Evolutionary conservation across 768 basidiomycete genomes (phyloP).

Genomic region (Mycena floridula): DNA sequence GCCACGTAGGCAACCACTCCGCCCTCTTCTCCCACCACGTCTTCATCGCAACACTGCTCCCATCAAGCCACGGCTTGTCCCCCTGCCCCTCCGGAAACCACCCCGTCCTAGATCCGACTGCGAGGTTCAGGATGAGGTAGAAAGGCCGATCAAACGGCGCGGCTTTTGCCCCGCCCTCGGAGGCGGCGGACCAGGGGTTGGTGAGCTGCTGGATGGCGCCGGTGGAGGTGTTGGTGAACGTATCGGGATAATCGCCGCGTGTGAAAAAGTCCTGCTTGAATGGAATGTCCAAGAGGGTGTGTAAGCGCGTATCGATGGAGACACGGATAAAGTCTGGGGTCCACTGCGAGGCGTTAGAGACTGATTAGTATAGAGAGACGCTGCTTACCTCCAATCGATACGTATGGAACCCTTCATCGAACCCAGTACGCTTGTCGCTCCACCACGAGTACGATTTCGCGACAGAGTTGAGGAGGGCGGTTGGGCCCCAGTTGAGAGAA

Average conservation of each 20-base stretch:
- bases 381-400: conserved; percentile 79
- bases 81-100: conserved; percentile 88
- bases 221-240: conserved; percentile 31
- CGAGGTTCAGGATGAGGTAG: conserved; percentile 77
- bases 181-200: conserved; percentile 4
- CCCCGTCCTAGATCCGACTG: conserved; percentile 77
- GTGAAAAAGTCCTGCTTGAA: conserved; percentile 80
- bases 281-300: conserved; percentile 62
- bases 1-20: conserved; percentile 76
- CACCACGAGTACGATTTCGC: conserved; percentile 75
- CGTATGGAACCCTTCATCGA: conserved; percentile 66
- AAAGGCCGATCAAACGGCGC: conserved; percentile 46
- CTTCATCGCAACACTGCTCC: conserved; percentile 52
- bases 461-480: conserved; percentile 49
- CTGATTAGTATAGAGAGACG: too few species aligned
- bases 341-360: too few species aligned
- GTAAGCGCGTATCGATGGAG: conserved; percentile 77
- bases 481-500: conserved; percentile 72
- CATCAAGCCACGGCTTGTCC: conserved; percentile 74
- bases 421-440: conserved; percentile 59
- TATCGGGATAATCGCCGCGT: conserved; percentile 37
- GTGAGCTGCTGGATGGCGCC: conserved; percentile 39
- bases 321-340: conserved; percentile 34
- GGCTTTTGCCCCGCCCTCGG: not conserved
- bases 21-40: conserved; percentile 54